phyloP scores from a whole-genome alignment of 768 basidiomycete genomes.

The Suillus plorans region DNA sequence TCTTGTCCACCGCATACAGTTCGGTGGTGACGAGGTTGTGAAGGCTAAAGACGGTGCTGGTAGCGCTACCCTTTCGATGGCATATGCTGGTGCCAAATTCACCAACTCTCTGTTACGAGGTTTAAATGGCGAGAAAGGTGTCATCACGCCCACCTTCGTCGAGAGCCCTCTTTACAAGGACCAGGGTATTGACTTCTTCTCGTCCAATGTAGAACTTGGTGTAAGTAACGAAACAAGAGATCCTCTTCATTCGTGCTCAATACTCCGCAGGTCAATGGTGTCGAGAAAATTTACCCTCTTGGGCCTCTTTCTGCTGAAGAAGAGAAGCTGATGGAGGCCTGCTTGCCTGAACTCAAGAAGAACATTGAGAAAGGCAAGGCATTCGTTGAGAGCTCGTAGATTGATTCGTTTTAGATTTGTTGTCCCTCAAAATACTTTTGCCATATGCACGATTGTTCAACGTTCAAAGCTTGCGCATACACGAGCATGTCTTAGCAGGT shows the following conservation, averaged over 20 bases:
- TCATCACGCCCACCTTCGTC: conserved; percentile 82
- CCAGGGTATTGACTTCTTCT: conserved; percentile 93
- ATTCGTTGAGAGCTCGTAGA: conserved; percentile 54
- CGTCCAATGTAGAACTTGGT: conserved; percentile 90
- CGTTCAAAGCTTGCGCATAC: background rate
- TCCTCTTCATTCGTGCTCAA: conserved; percentile 8
- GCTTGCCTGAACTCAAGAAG: conserved; percentile 91
- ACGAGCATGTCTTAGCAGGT: background rate
- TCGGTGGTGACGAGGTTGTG: conserved; percentile 97
- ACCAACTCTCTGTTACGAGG: conserved; percentile 59
- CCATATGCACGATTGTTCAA: background rate
- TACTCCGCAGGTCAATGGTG: conserved; percentile 65
- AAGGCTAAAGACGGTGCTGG: conserved; percentile 93
- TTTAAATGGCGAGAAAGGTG: conserved; percentile 64
- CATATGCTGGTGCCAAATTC: conserved; percentile 75
- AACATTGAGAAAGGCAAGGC: conserved; percentile 95
- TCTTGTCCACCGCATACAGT: conserved; percentile 93
- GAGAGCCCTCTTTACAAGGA: conserved; percentile 82
- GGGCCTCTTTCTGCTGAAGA: conserved; percentile 81
- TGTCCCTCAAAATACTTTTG: background rate
- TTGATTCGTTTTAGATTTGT: background rate
- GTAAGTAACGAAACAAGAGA: conserved; percentile 42
- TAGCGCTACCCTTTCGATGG: conserved; percentile 76
- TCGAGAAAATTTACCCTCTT: conserved; percentile 87
- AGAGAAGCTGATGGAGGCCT: conserved; percentile 81